A percentile compares a stretch with the other conserved stretches of the same genome.
phyloP scores from a whole-genome alignment of 2,329 filamentous ascomycete genomes.

The Cercospora sp. region DNA sequence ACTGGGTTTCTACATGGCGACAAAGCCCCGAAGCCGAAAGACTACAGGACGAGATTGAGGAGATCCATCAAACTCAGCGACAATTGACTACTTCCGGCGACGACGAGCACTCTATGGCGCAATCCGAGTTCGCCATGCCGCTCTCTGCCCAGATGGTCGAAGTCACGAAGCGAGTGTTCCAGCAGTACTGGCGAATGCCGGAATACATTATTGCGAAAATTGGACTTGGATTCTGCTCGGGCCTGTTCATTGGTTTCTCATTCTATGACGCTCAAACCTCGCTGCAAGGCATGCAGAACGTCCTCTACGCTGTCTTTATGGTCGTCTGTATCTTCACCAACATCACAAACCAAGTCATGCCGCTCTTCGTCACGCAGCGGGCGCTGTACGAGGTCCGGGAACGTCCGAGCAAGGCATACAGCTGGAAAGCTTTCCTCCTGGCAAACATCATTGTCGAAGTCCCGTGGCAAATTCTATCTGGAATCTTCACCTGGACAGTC shows the following conservation, averaged over 20 bases:
- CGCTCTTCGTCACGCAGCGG: slow-evolving; percentile 59
- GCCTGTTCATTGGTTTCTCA: slow-evolving; percentile 50
- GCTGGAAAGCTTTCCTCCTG: slow-evolving; percentile 71
- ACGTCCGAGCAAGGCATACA: slow-evolving; percentile 68
- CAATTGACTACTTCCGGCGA: slow-evolving; percentile 21
- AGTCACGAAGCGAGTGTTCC: slow-evolving; percentile 46
- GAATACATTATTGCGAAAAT: slow-evolving; percentile 59
- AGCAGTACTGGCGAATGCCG: slow-evolving; percentile 49
- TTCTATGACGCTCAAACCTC: slow-evolving; percentile 43
- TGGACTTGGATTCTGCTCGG: slow-evolving; percentile 52
- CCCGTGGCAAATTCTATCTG: slow-evolving; percentile 64
- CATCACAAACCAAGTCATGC: slow-evolving; percentile 60
- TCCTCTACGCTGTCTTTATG: slow-evolving; percentile 55
- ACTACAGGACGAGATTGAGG: slow-evolving; percentile 43
- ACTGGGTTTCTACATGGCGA: slow-evolving; percentile 47
- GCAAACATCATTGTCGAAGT: slow-evolving; percentile 72
- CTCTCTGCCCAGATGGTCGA: slow-evolving; percentile 39
- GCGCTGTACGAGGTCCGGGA: slow-evolving; percentile 62
- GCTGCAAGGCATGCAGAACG: slow-evolving; percentile 47
- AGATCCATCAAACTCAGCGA: slow-evolving; percentile 40
- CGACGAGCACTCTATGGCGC: slow-evolving; percentile 37
- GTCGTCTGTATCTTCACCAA: slow-evolving; percentile 42
- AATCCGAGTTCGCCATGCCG: slow-evolving; percentile 48
- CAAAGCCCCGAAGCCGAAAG: slow-evolving; percentile 31
- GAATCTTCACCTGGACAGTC: slow-evolving; percentile 61